Evolutionary conservation across 306 rosid species (phyloP).

Genomic region (Quillaja saponaria): DNA sequence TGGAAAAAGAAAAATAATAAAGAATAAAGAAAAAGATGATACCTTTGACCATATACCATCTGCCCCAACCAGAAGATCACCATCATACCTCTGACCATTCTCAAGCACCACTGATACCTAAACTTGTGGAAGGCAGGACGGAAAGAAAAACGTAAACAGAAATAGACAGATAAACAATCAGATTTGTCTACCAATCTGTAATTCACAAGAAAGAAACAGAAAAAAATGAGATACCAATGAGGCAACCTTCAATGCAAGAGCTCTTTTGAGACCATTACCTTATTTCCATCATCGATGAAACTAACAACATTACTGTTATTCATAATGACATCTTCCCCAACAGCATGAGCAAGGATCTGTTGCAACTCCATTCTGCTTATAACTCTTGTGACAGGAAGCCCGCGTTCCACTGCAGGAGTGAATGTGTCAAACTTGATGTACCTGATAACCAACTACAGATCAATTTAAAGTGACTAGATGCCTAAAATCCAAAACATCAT

Average conservation of each 20-base stretch:
- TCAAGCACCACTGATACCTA: conserved; percentile 83
- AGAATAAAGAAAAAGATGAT: not conserved
- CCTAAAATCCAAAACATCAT: conserved; percentile 19
- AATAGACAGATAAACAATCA: not conserved
- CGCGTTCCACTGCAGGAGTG: conserved; percentile 96
- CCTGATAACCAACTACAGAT: conserved; percentile 64
- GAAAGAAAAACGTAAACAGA: conserved; percentile 27
- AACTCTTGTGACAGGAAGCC: conserved; percentile 95
- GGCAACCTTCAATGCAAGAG: conserved; percentile 28
- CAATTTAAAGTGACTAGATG: conserved; percentile 29
- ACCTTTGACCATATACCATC: conserved; percentile 99
- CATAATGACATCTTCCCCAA: conserved; percentile 68
- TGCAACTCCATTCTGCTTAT: conserved; percentile 88
- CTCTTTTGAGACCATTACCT: conserved; percentile 46
- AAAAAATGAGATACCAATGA: conserved; percentile 8
- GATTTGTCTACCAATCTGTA: conserved; percentile 13
- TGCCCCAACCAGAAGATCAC: conserved; percentile 93
- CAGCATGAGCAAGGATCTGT: conserved; percentile 83
- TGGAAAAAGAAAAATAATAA: conserved; percentile 18
- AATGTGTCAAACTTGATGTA: conserved; percentile 97
- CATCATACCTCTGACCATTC: conserved; percentile 76
- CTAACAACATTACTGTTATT: conserved; percentile 76
- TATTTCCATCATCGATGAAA: conserved; percentile 74
- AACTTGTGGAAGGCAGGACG: conserved; percentile 24
- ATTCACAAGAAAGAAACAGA: conserved; percentile 26